A percentile compares a stretch with the other conserved stretches of the same genome.
These are phyloP conservation scores for Brasilioporus rufonigricans DNA, from an alignment of 768 basidiomycete genomes.

Conservation along the genomic window DNA sequence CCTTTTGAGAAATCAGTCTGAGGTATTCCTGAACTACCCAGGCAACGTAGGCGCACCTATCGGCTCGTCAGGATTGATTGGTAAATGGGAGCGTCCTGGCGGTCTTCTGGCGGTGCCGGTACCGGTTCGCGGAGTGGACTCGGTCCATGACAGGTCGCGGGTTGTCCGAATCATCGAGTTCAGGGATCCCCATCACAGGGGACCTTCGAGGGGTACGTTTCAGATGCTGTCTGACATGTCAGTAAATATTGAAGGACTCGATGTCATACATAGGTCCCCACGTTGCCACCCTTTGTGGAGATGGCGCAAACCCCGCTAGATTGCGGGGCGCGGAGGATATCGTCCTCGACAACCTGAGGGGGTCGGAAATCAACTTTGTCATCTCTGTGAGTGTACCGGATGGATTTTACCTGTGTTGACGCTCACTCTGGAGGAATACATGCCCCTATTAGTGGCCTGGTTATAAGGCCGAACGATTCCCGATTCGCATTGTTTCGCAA, in stretches of 20 bases:
- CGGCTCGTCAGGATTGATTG: not conserved
- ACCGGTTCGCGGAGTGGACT: not conserved
- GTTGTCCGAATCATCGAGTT: slow-evolving; percentile 8
- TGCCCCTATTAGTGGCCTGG: slow-evolving; percentile 7
- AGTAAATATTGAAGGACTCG: not conserved
- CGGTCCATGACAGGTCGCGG: too few species aligned
- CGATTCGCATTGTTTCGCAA: not conserved
- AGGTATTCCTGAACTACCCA: not conserved
- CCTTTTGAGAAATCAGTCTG: not conserved
- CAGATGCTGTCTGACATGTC: not conserved
- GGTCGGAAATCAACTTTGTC: not conserved
- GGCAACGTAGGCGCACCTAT: not conserved
- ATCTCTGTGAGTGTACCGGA: slow-evolving; percentile 4
- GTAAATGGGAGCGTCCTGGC: not conserved
- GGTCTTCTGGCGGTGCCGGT: not conserved
- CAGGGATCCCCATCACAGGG: not conserved
- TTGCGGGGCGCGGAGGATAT: not conserved
- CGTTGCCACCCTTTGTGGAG: not conserved
- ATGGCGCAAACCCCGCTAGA: rapidly evolving
- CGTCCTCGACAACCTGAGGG: not conserved
- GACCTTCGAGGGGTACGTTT: slow-evolving; percentile 5
- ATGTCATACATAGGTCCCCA: not conserved
- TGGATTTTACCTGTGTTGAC: too few species aligned
- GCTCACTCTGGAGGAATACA: not conserved
- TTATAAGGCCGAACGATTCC: not conserved